Evolutionary conservation across 306 rosid species (phyloP).

Genomic region (Rosa chinensis): DNA sequence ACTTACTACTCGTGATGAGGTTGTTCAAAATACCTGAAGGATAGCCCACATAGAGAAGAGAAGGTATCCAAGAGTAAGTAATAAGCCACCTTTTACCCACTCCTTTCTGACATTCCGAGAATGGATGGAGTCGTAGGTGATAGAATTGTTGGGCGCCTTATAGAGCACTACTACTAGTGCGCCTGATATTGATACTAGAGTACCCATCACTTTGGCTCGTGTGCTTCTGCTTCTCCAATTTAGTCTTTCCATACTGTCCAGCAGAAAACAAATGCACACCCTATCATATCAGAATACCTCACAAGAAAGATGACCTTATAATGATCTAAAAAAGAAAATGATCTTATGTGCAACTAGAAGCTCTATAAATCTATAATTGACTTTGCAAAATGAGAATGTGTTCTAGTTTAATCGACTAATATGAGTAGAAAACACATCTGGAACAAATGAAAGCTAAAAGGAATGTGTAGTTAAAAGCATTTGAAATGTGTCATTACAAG

Average conservation of each 20-base stretch:
- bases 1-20: no score
- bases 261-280: not conserved
- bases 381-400: not conserved
- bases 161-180: conserved; percentile 48
- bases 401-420: not conserved
- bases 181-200: conserved; percentile 43
- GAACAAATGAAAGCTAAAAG: not conserved
- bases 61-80: conserved; percentile 31
- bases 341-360: not conserved
- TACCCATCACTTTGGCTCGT: conserved; percentile 51
- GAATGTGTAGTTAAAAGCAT: not conserved
- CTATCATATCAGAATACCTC: not conserved
- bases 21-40: conserved; percentile 35
- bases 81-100: conserved; percentile 49
- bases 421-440: not conserved
- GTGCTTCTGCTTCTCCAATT: conserved; percentile 37
- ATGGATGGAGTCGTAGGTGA: not conserved
- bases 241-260: conserved; percentile 36
- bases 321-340: not conserved
- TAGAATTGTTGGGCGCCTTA: conserved; percentile 38
- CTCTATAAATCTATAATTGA: not conserved
- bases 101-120: conserved; percentile 7
- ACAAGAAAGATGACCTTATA: no score
- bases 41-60: conserved; percentile 44
- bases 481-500: not conserved